Evolutionary conservation across 192 early-diverging fungal species (phyloP).

Genomic region (Backusella australiensis): DNA sequence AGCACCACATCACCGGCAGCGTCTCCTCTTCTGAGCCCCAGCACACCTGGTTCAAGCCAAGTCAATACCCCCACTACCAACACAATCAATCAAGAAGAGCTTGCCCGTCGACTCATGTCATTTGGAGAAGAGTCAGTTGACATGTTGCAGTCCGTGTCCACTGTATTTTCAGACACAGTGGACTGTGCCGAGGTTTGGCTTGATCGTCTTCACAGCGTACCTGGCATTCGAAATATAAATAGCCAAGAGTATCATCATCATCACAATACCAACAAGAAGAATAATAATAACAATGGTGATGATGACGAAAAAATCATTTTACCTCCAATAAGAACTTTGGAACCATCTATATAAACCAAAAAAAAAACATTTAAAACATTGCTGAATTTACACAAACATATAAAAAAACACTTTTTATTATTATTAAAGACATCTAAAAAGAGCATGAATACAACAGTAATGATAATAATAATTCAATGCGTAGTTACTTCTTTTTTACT

Average conservation of each 20-base stretch:
- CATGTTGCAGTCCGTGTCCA: slow-evolving; percentile 63
- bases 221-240: slow-evolving; percentile 5
- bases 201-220: slow-evolving; percentile 41
- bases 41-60: not conserved
- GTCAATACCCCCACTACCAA: not conserved
- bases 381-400: not conserved
- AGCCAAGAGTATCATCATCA: not conserved
- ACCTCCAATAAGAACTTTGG: slow-evolving; percentile 17
- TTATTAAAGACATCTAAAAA: not conserved
- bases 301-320: slow-evolving; percentile 1
- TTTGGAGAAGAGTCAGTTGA: slow-evolving; percentile 68
- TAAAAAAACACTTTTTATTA: not conserved
- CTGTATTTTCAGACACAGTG: slow-evolving; percentile 69
- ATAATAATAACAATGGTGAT: not conserved
- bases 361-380: not conserved
- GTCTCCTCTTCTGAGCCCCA: slow-evolving; percentile 23
- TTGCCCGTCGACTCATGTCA: slow-evolving; percentile 61
- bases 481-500: slow-evolving; percentile 21
- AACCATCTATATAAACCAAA: not conserved
- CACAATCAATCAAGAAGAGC: slow-evolving; percentile 36
- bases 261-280: too few species aligned
- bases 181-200: slow-evolving; percentile 64
- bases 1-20: slow-evolving; percentile 29
- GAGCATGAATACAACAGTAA: not conserved
- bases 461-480: not conserved